Evolutionary conservation across 2,329 filamentous ascomycete genomes (phyloP), one percentile per base, ranked within the genome.

Genomic region (Pyricularia sp.): DNA sequence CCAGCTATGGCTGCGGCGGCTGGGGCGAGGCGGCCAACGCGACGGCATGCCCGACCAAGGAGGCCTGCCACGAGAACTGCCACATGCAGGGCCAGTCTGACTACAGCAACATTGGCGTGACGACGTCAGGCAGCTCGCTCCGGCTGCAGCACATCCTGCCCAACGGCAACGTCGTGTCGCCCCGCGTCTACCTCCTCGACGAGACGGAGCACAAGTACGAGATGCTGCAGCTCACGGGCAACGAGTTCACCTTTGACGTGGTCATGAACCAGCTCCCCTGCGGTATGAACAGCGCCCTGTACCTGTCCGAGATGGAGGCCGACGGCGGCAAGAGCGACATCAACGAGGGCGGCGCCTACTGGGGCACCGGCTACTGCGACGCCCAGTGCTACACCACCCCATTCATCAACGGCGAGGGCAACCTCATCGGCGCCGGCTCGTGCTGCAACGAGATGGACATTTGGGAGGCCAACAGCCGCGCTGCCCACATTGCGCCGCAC

Each of bases 351-450:
- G 88, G 88, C 69, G 86, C 88, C 2, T 79, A 81, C 68, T 87
- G 86, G 70, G 88, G 88, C 59, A 87, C 85, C 1, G 88, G 88
- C 4, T 90, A 90, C 78, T 90, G 88, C 68, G 86, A 88, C 73
- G 83, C 86, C 0, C 86, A 88, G 75, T 88, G 86, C 74, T 81
- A 79, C 58, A 85, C 85, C 68, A 75, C 59, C 28, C 76, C 77
- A 0, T 86, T 86, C 71, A 84, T 85, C 72, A 82, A 82, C 70
- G 84, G 84, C 36, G 73, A 80, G 72, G 69, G 78, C 30, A 84
- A 84, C 73, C 73, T 82, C 64, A 77, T 79, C 64, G 76, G 76
- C 61, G 75, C 79, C 26, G 82, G 83, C 31, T 75, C 81, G 2
- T 86, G 84, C 79, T 86, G 84, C 72, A 83, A 83, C 72, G 84